Base-by-base conservation (phyloP, 2,329 filamentous ascomycete genomes). In the Beauveria sp. region DNA sequence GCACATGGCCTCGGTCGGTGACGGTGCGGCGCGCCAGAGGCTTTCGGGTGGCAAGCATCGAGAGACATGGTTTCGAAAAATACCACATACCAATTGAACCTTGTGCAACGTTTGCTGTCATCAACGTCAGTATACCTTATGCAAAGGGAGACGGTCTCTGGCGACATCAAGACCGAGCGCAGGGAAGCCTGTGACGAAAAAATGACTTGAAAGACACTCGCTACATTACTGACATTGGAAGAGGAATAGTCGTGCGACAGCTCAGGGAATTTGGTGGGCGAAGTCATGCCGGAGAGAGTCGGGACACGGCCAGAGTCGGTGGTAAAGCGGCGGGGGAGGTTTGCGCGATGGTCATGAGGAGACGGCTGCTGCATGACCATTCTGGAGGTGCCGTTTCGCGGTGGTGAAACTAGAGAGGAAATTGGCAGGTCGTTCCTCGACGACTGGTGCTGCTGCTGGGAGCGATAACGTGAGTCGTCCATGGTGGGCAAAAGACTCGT, bases 261-360 rank as follows among this genome's bases (percentile, higher is more conserved):
- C 61, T 83, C 82, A 56, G 77, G 75, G 43, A 72, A 74, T 65
- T 80, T 80, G 68, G 79, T 76, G 67, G 79, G 78, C 52, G 77
- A 73, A 45, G 82, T 80, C 71, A 93, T 77, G 64, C 84, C 83
- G 62, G 82, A 84, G 76, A 90, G 79, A 72, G 89, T 91, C 74
- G 89, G 88, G 76, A 93, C 80, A 82, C 92, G 83, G 76, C 91
- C 83, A 77, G 90, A 87, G 77, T 96, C 96, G 62, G 93, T 95
- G 66, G 93, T 98, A 77, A 98, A 98, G 72, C 93, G 89, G 71
- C 93, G 88, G 76, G 93, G 91, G 73, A 98, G 81, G 69, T 87
- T 87, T 65, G 86, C 85, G 75, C 93, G 87, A 67, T 84, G 83
- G 72, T 96, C 91, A 74, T 85, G 83, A 66, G 83, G 26, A n/a